phyloP scores from a whole-genome alignment of 768 basidiomycete species.

The Suillus brevipes region DNA sequence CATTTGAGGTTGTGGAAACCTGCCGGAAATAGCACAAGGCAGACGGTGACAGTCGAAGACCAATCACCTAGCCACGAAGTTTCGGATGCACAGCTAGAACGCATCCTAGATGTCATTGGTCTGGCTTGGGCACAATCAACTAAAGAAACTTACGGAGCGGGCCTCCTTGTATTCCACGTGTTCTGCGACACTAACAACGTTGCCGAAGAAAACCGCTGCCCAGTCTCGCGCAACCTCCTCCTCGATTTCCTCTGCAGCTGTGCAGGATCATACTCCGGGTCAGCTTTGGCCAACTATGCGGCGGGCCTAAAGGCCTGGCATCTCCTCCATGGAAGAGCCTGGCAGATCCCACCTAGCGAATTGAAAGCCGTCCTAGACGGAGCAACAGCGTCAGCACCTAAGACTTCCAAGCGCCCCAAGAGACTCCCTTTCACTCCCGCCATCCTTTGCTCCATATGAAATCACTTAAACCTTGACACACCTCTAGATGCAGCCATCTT shows the following conservation, averaged over 20 bases:
- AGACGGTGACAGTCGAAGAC: not conserved
- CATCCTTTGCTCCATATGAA: not conserved
- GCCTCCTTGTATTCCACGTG: conserved; percentile 39
- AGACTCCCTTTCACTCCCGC: conserved; percentile 14
- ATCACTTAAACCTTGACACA: not conserved
- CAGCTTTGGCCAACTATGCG: conserved; percentile 39
- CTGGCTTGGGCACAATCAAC: conserved; percentile 34
- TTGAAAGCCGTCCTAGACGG: conserved; percentile 17
- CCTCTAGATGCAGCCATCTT: not conserved
- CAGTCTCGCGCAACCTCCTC: conserved; percentile 27
- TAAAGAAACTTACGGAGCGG: conserved; percentile 31
- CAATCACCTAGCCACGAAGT: not conserved
- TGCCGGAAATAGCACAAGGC: not conserved
- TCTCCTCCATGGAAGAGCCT: conserved; percentile 37
- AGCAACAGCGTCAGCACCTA: conserved; percentile 8
- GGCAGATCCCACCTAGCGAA: conserved; percentile 25
- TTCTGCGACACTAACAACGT: conserved; percentile 40
- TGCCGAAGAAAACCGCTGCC: conserved; percentile 34
- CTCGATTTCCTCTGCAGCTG: conserved; percentile 29
- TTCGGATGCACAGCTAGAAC: not conserved
- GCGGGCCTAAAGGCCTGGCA: conserved; percentile 48
- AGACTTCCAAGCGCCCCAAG: conserved; percentile 5
- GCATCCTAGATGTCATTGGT: conserved; percentile 25
- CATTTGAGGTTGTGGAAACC: conserved; percentile 26
- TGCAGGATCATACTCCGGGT: conserved; percentile 34